Evolutionary conservation across 2,329 filamentous ascomycete species (phyloP).

Genomic region (Colletotrichum liaoningense): DNA sequence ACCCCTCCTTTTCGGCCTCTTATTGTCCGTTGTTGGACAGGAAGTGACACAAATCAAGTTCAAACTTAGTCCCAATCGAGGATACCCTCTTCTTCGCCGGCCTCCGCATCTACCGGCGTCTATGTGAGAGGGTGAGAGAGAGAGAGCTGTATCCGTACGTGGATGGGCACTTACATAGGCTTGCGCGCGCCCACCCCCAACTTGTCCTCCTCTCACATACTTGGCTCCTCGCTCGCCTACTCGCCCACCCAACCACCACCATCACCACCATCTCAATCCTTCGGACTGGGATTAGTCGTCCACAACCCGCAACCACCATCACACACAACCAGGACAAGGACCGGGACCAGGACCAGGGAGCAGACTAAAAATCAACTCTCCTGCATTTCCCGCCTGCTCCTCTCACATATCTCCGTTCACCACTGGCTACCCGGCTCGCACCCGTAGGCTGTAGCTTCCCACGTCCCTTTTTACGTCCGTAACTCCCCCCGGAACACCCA

Average conservation of each 20-base stretch:
- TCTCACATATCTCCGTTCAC: slow-evolving; percentile 16
- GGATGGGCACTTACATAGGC: slow-evolving; percentile 25
- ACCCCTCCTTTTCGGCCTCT: neutral
- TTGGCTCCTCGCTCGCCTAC: neutral
- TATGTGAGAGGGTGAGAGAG: neutral
- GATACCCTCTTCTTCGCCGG: neutral
- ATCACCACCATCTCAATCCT: neutral
- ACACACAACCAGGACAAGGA: neutral
- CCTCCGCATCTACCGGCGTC: neutral
- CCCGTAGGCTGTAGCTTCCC: slow-evolving; percentile 13
- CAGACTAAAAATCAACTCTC: slow-evolving; percentile 16
- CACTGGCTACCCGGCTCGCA: slow-evolving; percentile 12
- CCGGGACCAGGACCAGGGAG: neutral
- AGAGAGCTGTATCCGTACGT: neutral
- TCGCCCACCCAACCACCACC: slow-evolving; percentile 2
- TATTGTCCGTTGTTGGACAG: slow-evolving; percentile 21
- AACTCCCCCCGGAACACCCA: slow-evolving; percentile 29
- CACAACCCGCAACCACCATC: neutral
- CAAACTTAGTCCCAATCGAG: neutral
- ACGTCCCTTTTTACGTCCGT: slow-evolving; percentile 36
- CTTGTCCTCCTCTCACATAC: neutral
- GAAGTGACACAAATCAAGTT: slow-evolving; percentile 3
- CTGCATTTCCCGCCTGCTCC: slow-evolving; percentile 31
- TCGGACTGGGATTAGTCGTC: neutral
- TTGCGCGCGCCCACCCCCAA: slow-evolving; percentile 7